A percentile compares a stretch with the other conserved stretches of the same genome.
These are phyloP conservation scores for Lactifluus rugatus DNA, from an alignment of 768 basidiomycete genomes.

Conservation along the genomic window DNA sequence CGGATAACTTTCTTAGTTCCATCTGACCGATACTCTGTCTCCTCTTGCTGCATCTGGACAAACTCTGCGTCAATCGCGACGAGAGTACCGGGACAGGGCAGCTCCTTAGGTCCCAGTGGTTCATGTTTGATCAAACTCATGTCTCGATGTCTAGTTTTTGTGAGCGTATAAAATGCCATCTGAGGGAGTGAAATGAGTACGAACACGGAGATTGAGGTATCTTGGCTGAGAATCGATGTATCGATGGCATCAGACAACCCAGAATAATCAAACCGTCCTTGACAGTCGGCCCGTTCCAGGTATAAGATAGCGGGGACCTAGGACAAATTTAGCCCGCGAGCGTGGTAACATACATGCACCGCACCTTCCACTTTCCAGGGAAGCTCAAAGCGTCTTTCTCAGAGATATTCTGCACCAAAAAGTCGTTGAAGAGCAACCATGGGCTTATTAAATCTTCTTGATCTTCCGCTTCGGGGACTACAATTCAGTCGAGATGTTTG, in stretches of 20 bases:
- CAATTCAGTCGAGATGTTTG: neutral
- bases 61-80: conserved; percentile 98
- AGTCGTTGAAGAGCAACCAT: conserved; percentile 98
- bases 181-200: conserved; percentile 21
- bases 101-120: conserved; percentile 56
- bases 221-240: conserved; percentile 64
- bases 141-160: conserved; percentile 58
- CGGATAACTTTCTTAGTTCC: conserved; percentile 88
- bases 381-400: conserved; percentile 86
- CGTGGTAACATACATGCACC: conserved; percentile 12
- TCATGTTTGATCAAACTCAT: conserved; percentile 67
- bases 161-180: neutral
- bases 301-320: conserved; percentile 88
- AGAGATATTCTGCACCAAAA: conserved; percentile 73
- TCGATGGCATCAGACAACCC: conserved; percentile 59
- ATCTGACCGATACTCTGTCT: conserved; percentile 90
- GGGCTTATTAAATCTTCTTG: conserved; percentile 33
- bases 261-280: conserved; percentile 49
- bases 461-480: conserved; percentile 62
- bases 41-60: conserved; percentile 97
- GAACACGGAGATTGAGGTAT: conserved; percentile 82
- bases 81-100: conserved; percentile 77
- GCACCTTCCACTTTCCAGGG: conserved; percentile 85
- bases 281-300: conserved; percentile 64
- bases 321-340: neutral